These are phyloP conservation scores for Elymus sibiricus DNA, from an alignment of 176 grass and related monocot genomes.

Conservation along the genomic window DNA sequence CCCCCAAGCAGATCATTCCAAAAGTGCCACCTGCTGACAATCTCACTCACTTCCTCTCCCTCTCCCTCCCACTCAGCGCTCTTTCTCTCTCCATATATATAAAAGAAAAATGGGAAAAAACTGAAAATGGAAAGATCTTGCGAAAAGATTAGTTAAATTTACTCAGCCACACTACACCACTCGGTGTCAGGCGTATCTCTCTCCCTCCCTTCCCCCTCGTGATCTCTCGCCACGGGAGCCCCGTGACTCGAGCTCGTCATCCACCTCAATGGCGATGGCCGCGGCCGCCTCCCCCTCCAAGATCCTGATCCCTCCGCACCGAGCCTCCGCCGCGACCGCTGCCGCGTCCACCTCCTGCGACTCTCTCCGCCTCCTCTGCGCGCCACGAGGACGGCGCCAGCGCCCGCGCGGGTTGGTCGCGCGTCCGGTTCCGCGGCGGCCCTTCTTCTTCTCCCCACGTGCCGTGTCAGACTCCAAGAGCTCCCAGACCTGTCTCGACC, in stretches of 20 bases:
- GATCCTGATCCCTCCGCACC: slow-evolving; percentile 21
- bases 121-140: not conserved
- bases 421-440: not conserved
- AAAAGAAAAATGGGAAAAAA: not conserved
- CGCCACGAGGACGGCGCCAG: slow-evolving; percentile 26
- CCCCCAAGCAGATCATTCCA: not conserved
- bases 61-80: not conserved
- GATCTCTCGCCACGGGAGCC: slow-evolving; percentile 18
- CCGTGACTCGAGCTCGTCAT: slow-evolving; percentile 29
- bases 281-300: slow-evolving; percentile 26
- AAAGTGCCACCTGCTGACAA: not conserved
- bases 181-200: slow-evolving; percentile 21
- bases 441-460: slow-evolving; percentile 57
- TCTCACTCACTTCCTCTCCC: not conserved
- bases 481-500: slow-evolving; percentile 96
- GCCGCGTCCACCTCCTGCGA: slow-evolving; percentile 45
- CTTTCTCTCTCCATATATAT: not conserved
- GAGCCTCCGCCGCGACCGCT: slow-evolving; percentile 10
- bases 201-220: slow-evolving; percentile 1
- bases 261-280: slow-evolving; percentile 60
- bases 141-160: slow-evolving; percentile 15
- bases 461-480: slow-evolving; percentile 86
- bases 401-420: not conserved
- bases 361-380: slow-evolving; percentile 2
- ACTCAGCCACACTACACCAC: slow-evolving; percentile 29